Evolutionary conservation across 2,329 filamentous ascomycete species (phyloP), one percentile per base, ranked within the genome.

Genomic region (Beauveria australis): DNA sequence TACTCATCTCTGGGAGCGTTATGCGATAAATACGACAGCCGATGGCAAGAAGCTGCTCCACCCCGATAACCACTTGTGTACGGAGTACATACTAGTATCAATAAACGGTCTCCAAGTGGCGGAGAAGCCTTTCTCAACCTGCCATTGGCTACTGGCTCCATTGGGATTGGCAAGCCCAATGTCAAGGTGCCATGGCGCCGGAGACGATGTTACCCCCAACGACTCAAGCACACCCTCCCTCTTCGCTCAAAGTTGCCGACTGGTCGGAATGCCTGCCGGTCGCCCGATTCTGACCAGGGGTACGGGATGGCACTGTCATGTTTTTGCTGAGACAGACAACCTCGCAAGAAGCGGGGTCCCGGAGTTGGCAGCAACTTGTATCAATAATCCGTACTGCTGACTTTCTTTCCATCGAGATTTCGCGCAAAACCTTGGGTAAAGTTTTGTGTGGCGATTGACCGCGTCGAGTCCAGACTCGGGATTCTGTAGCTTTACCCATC

Each of bases 11-110:
- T 22, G 46, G 47, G 41, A 46, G 53, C 18, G 9, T 26, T 52
- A 59, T 59, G 56, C 56, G 56, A 59, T 44, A 46, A 59, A 59
- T 59, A 59, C 56, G 56, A 59, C 56, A 59, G 48, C 24, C 56
- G 47, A 46, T 19, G 56, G 37, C 28, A 33, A 6, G 10, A 59
- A 47, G n/a, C 16, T 24, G n/a, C 37, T 37, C 51, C 24, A 43
- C 22, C 46, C 18, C 54, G 33, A 37, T 37, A 37, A 37, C 33
- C 5, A 37, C 33, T 37, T 37, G 12, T 37, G 5, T 49, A 19
- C 3, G n/a, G n/a, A n/a, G 0, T 22, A 22, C 2, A 2, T 22
- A 3, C 40, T 22, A 19, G 24, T 51, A 51, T 4, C 9, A 54
- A 18, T 14, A 44, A 58, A 51, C 46, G 55, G 55, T 41, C 24